A percentile compares a stretch with the other conserved stretches of the same genome.
phyloP scores from a whole-genome alignment of 768 basidiomycete species.

The Lenzites betulinus region DNA sequence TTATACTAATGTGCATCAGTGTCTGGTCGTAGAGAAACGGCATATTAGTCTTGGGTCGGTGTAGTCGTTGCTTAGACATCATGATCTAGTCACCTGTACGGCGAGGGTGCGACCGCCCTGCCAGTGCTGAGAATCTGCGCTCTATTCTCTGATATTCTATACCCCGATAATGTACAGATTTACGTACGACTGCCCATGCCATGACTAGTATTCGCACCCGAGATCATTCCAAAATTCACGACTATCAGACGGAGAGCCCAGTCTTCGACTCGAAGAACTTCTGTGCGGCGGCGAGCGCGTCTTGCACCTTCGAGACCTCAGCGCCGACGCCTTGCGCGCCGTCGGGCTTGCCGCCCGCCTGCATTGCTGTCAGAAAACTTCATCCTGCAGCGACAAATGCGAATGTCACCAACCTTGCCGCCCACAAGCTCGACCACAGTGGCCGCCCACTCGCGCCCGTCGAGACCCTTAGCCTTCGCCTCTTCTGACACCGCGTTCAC shows the following conservation, averaged over 20 bases:
- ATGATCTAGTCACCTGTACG: background rate
- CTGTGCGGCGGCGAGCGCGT: conserved; percentile 64
- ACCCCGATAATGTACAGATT: conserved; percentile 18
- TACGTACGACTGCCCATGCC: conserved; percentile 16
- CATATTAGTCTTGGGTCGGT: no score
- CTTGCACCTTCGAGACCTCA: conserved; percentile 59
- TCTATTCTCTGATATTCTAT: conserved; percentile 11
- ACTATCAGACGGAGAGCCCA: conserved; percentile 9
- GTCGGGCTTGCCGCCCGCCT: conserved; percentile 97
- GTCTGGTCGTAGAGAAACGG: no score
- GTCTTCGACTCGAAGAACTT: conserved; percentile 35
- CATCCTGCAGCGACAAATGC: background rate
- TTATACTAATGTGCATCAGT: no score
- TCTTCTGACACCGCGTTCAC: conserved; percentile 78
- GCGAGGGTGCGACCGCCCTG: no score
- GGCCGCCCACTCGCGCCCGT: conserved; percentile 87
- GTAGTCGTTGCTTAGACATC: no score
- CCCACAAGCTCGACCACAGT: conserved; percentile 79
- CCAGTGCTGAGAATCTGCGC: background rate
- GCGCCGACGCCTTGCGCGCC: conserved; percentile 86
- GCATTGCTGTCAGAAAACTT: background rate
- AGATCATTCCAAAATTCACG: background rate
- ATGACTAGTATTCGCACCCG: background rate
- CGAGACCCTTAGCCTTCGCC: conserved; percentile 63
- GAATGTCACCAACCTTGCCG: conserved; percentile 69